Base-by-base conservation (phyloP, 805 yeast genomes). In the Saccharomycopsis schoenii region DNA sequence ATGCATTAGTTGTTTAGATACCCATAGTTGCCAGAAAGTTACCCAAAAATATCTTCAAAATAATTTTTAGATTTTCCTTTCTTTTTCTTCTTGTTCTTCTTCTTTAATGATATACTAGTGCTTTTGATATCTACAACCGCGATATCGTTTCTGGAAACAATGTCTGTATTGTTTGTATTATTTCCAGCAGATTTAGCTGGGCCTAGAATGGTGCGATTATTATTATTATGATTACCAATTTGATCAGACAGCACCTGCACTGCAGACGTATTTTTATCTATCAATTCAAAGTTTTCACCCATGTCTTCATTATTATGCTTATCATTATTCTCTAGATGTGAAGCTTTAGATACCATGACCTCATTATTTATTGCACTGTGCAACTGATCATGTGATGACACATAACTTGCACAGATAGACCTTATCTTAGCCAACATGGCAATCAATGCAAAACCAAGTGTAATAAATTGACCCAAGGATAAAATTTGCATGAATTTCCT, bases 401-500 rank as follows among this genome's bases (percentile, higher is more conserved):
- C 36, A 21, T 50, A 57, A 11, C 36, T 54, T 25, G 8, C 36
- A 19, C 40, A 24, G 14, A 69, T 43, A 3, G 61, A 40, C 51
- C 70, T 67, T 9, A 80, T 63, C 54, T 73, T 72, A 12, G 82
- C 71, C 34, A 75, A 62, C 24, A 71, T 62, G 0, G 80, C 86
- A 4, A 82, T 67, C 58, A 83, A 67, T 0, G 79, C 75, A 65
- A 83, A 73, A 1, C 86, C 87, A n/a, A 83, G 66, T 15, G 78
- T 76, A 9, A 81, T 72, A 64, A 79, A 83, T 65, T 83, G 86
- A 1, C 84, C 85, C 55, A 77, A 69, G 6, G 79, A 77, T 11
- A 83, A 71, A 1, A 83, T 74, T 0, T 80, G 73, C 68, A 78
- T 77, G 66, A 81, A 81, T 43, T 75, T 74, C 65, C 72, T 73